Evolutionary conservation across 2,329 filamentous ascomycete genomes (phyloP).

Genomic region (Ploettnerulaceae sp.): DNA sequence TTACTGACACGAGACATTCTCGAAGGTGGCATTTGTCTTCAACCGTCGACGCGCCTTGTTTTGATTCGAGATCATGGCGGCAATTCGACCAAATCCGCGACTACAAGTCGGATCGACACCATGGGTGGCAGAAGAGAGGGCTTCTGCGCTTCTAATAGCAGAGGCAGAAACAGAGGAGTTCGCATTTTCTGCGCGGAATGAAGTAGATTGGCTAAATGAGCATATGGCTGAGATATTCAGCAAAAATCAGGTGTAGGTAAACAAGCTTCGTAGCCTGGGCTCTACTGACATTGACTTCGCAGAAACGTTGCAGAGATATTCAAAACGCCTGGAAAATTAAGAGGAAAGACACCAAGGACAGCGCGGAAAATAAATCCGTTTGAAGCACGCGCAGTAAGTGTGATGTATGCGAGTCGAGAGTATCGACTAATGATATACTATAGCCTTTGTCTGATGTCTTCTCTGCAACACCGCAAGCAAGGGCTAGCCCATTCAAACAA

Average conservation of each 20-base stretch:
- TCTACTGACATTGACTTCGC: slow-evolving; percentile 17
- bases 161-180: slow-evolving; percentile 89
- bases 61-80: slow-evolving; percentile 32
- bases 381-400: slow-evolving; percentile 60
- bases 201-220: slow-evolving; percentile 97
- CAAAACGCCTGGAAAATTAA: slow-evolving; percentile 82
- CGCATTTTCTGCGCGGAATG: slow-evolving; percentile 83
- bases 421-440: slow-evolving; percentile 22
- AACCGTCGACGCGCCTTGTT: slow-evolving; percentile 31
- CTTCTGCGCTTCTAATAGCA: slow-evolving; percentile 69
- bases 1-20: slow-evolving; percentile 4
- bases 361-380: slow-evolving; percentile 53
- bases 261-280: slow-evolving; percentile 18
- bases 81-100: slow-evolving; percentile 42
- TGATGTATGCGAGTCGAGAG: neutral
- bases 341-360: slow-evolving; percentile 75
- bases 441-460: slow-evolving; percentile 60
- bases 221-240: slow-evolving; percentile 95
- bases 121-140: slow-evolving; percentile 83
- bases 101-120: slow-evolving; percentile 71
- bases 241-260: slow-evolving; percentile 74
- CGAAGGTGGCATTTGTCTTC: slow-evolving; percentile 4
- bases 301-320: slow-evolving; percentile 95
- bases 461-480: slow-evolving; percentile 50
- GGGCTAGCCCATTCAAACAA: slow-evolving; percentile 39